Percentiles rank a stretch among this genome's conserved stretches.
Conservation (phyloP, 257 asterid genomes). For the Gentiana macrophylla region DNA sequence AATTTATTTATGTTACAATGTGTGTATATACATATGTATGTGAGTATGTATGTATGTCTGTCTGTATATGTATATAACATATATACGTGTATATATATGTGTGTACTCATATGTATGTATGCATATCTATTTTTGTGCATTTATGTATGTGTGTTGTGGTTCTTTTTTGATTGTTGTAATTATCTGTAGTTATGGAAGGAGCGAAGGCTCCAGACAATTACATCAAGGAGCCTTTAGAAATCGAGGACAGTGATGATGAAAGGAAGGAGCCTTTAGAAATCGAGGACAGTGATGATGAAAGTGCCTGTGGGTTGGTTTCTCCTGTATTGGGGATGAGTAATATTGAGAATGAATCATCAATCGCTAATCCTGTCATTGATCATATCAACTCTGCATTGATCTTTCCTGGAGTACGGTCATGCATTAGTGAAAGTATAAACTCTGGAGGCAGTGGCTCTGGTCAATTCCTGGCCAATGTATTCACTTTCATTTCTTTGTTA, state of each 20-base stretch:
- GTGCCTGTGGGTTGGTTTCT: conserved; percentile 12
- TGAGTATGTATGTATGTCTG: too few relatives aligned
- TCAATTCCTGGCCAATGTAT: conserved; percentile 14
- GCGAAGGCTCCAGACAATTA: conserved; percentile 7
- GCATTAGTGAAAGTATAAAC: conserved; percentile 14
- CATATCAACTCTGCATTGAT: conserved; percentile 15
- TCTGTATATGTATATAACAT: too few relatives aligned
- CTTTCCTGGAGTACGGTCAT: conserved; percentile 21
- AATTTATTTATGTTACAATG: too few relatives aligned
- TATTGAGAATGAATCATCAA: conserved; percentile 7
- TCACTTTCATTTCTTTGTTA: conserved; percentile 8
- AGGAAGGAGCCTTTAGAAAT: conserved; percentile 14
- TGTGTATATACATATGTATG: too few relatives aligned
- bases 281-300: conserved; percentile 26
- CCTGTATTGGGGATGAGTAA: conserved; percentile 4
- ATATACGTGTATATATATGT: too few relatives aligned
- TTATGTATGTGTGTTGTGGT: too few relatives aligned
- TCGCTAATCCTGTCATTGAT: conserved; percentile 7
- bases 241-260: conserved; percentile 27
- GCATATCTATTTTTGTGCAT: too few relatives aligned
- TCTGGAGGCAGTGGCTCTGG: conserved; percentile 14
- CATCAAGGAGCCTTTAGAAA: conserved; percentile 15
- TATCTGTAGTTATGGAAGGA: conserved; percentile 39
- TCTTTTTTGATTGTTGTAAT: background rate
- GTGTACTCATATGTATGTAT: too few relatives aligned